Evolutionary conservation across 2,329 filamentous ascomycete species (phyloP).

Genomic region (Cladosporium sp.): DNA sequence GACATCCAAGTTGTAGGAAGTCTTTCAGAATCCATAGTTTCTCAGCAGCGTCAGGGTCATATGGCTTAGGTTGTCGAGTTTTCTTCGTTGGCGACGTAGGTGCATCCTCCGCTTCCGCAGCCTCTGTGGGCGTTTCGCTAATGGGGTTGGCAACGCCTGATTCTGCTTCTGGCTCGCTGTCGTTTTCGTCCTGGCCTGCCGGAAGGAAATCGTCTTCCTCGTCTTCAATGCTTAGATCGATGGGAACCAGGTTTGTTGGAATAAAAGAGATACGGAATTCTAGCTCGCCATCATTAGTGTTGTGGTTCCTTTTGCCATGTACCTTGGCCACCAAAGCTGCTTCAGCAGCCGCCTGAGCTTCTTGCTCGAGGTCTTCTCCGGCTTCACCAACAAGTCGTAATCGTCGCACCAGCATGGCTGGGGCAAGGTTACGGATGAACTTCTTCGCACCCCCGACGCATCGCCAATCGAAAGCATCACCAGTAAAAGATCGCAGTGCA

Average conservation of each 20-base stretch:
- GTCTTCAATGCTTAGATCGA: slow-evolving; percentile 73
- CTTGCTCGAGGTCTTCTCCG: slow-evolving; percentile 12
- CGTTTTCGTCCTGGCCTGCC: slow-evolving; percentile 29
- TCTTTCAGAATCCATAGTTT: slow-evolving; percentile 66
- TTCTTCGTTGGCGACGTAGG: slow-evolving; percentile 30
- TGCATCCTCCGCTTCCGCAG: slow-evolving; percentile 27
- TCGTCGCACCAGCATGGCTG: slow-evolving; percentile 65
- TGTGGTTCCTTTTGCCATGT: slow-evolving; percentile 64
- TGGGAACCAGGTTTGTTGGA: slow-evolving; percentile 70
- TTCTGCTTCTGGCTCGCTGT: slow-evolving; percentile 28
- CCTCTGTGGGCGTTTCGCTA: slow-evolving; percentile 16
- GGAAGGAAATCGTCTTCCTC: slow-evolving; percentile 52
- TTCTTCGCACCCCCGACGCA: slow-evolving; percentile 75
- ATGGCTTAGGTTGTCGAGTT: slow-evolving; percentile 45
- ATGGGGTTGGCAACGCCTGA: slow-evolving; percentile 15
- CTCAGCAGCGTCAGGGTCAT: slow-evolving; percentile 63
- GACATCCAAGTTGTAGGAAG: slow-evolving; percentile 61
- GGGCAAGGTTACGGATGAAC: slow-evolving; percentile 74
- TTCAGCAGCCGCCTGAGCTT: slow-evolving; percentile 45
- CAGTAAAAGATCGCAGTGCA: slow-evolving; percentile 68
- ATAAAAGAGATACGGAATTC: slow-evolving; percentile 77
- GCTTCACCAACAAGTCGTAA: slow-evolving; percentile 38
- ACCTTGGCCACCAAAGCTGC: slow-evolving; percentile 60
- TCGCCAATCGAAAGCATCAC: slow-evolving; percentile 82
- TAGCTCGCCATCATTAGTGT: slow-evolving; percentile 67